Conservation (phyloP, 192 early-diverging fungal species). For the Geranomyces michiganensis region DNA sequence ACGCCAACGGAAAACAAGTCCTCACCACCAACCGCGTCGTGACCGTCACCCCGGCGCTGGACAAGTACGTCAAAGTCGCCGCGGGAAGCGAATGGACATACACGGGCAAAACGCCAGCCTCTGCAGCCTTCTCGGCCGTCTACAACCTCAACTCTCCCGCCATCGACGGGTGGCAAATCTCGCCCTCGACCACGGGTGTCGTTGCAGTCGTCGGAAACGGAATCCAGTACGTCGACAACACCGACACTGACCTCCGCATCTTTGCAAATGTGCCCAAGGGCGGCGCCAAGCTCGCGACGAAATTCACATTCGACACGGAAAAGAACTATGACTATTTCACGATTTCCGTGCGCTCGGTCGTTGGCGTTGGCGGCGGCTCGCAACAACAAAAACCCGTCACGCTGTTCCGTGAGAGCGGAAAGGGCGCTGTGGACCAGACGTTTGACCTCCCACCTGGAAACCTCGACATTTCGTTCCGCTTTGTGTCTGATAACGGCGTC, state of each 20-base stretch:
- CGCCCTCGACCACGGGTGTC: not conserved
- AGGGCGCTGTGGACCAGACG: not conserved
- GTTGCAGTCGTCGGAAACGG: conserved; percentile 4
- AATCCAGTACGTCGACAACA: conserved; percentile 16
- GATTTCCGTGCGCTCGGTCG: conserved; percentile 3
- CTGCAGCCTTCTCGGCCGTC: not conserved
- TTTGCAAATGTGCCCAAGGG: not conserved
- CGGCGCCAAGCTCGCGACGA: conserved; percentile 1
- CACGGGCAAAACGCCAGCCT: not conserved
- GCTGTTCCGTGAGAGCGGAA: conserved; percentile 1
- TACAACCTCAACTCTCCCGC: conserved; percentile 13
- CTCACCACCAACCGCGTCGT: not conserved
- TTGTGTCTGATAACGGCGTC: conserved; percentile 32
- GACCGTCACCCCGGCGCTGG: not conserved
- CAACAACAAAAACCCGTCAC: not conserved
- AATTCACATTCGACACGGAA: conserved; percentile 3
- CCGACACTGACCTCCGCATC: not conserved
- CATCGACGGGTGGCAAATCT: not conserved
- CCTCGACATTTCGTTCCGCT: conserved; percentile 24
- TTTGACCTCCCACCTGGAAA: not conserved
- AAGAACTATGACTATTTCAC: conserved; percentile 20
- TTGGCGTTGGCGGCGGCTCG: too few relatives aligned
- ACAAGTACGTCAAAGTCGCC: conserved; percentile 7
- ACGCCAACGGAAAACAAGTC: not conserved
- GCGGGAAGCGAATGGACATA: not conserved